phyloP scores from a whole-genome alignment of 352 stramenopile genomes.

The Lagenidium sp. region DNA sequence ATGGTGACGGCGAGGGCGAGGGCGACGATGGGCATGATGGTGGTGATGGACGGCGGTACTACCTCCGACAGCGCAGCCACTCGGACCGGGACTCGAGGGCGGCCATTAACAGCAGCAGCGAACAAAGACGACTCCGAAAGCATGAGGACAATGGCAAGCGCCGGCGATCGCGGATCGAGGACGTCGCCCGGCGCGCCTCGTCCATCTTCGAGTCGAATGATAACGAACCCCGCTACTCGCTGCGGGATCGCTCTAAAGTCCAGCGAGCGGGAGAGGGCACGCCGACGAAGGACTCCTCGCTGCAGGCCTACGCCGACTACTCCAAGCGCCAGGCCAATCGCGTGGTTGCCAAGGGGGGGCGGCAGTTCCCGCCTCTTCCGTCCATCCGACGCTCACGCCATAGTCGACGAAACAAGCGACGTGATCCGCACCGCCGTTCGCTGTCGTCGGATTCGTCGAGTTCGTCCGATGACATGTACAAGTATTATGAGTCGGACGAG shows the following conservation, averaged over 20 bases:
- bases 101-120: neutral
- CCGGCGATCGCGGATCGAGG: neutral
- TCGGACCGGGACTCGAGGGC: slow-evolving; percentile 18
- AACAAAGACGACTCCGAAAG: slow-evolving; percentile 1
- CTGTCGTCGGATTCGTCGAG: slow-evolving; percentile 33
- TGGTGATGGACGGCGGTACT: slow-evolving; percentile 20
- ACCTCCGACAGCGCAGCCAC: slow-evolving; percentile 23
- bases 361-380: slow-evolving; percentile 2
- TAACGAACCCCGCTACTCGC: slow-evolving; percentile 41
- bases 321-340: slow-evolving; percentile 49
- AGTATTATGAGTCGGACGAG: slow-evolving; percentile 53
- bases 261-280: slow-evolving; percentile 22
- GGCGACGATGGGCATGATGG: slow-evolving; percentile 17
- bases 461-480: slow-evolving; percentile 32
- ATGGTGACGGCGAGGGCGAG: slow-evolving; percentile 16
- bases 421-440: slow-evolving; percentile 19
- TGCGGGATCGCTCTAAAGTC: slow-evolving; percentile 66
- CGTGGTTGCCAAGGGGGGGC: slow-evolving; percentile 5
- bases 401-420: slow-evolving; percentile 8
- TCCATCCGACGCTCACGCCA: slow-evolving; percentile 18
- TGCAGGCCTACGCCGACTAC: slow-evolving; percentile 50
- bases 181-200: neutral
- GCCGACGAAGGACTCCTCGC: slow-evolving; percentile 20
- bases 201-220: slow-evolving; percentile 6
- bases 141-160: slow-evolving; percentile 3